Conservation (phyloP, 2,329 filamentous ascomycete genomes). For the Botrytis aclada region DNA sequence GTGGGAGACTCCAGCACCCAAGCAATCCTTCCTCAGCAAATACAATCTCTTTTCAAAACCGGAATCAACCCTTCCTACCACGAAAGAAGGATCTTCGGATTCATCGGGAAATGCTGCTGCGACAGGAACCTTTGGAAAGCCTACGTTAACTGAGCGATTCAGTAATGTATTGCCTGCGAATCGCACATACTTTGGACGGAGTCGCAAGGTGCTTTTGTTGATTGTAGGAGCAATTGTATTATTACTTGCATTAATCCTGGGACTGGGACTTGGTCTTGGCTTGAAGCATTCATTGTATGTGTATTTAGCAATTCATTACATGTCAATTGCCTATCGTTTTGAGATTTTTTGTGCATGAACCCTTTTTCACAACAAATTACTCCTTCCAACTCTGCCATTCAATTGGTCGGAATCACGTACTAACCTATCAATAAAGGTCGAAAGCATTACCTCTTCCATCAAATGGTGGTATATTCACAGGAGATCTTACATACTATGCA, state of each 20-base stretch:
- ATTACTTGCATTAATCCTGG: slow-evolving; percentile 38
- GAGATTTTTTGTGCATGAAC: neutral
- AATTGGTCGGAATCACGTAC: neutral
- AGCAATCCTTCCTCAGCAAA: slow-evolving; percentile 22
- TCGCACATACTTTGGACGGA: slow-evolving; percentile 25
- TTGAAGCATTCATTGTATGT: slow-evolving; percentile 26
- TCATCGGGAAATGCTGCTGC: neutral
- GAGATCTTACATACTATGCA: slow-evolving; percentile 68
- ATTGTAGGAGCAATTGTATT: slow-evolving; percentile 19
- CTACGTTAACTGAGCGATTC: neutral
- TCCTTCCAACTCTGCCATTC: slow-evolving; percentile 15
- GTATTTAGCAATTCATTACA: slow-evolving; percentile 22
- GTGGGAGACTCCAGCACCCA: slow-evolving; percentile 29
- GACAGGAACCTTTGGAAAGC: neutral
- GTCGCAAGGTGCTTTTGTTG: slow-evolving; percentile 23
- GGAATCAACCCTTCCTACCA: slow-evolving; percentile 11
- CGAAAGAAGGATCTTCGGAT: slow-evolving; percentile 13
- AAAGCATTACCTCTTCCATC: slow-evolving; percentile 51
- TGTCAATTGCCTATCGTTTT: slow-evolving; percentile 20
- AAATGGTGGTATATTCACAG: slow-evolving; percentile 52
- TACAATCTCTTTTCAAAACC: slow-evolving; percentile 20
- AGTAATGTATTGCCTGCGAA: slow-evolving; percentile 16
- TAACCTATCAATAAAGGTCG: slow-evolving; percentile 21
- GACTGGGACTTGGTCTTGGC: slow-evolving; percentile 38
- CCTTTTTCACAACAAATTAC: neutral